These are phyloP conservation scores for Phialophora chinensis DNA, from an alignment of 2,329 filamentous ascomycete species.

Conservation along the genomic window DNA sequence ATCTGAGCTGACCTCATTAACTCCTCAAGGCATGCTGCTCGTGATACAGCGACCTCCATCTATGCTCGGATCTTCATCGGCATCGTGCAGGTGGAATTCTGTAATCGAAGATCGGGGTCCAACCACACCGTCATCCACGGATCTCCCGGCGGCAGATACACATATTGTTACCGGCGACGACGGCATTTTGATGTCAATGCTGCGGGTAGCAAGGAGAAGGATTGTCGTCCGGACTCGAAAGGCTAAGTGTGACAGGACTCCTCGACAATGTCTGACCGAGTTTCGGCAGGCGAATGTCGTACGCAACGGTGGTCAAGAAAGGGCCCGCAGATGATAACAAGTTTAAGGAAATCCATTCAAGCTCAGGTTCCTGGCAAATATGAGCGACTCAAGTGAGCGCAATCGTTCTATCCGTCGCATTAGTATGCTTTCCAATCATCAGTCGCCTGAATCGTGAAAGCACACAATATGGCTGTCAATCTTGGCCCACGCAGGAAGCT, in stretches of 20 bases:
- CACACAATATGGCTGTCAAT: not conserved
- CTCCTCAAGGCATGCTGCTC: not conserved
- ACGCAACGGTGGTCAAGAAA: not conserved
- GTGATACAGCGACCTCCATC: not conserved
- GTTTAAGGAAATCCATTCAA: not conserved
- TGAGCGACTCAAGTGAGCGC: not conserved
- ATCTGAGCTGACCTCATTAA: not conserved
- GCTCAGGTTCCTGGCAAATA: not conserved
- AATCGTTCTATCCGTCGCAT: not conserved
- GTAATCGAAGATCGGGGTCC: not conserved
- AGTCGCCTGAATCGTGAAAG: not conserved
- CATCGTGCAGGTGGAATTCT: not conserved
- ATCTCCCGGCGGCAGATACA: not conserved
- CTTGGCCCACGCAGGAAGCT: not conserved
- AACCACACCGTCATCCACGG: not conserved
- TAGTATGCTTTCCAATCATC: conserved; percentile 14
- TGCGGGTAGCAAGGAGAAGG: not conserved
- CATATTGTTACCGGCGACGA: not conserved
- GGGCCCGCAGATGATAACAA: not conserved
- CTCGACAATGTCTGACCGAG: not conserved
- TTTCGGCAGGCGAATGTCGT: not conserved
- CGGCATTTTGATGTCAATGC: not conserved
- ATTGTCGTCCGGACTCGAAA: not conserved
- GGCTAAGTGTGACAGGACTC: not conserved
- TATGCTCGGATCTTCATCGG: not conserved